A percentile compares a stretch with the other conserved stretches of the same genome.
Evolutionary conservation across 1,139 yeast species (phyloP).

Genomic region (Blastobotrys serpentis): DNA sequence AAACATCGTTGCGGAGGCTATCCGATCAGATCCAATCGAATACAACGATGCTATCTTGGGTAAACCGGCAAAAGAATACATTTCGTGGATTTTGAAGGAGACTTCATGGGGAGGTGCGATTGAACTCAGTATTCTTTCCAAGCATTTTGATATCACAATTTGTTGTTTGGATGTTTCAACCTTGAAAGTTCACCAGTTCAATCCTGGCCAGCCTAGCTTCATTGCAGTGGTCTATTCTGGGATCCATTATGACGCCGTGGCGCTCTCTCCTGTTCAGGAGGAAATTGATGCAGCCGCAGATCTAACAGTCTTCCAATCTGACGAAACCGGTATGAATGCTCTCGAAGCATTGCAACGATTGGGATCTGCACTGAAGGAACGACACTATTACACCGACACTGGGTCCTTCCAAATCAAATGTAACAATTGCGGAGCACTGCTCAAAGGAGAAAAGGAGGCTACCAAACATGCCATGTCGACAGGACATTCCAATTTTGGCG

Average conservation of each 20-base stretch:
- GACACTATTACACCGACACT: slow-evolving; percentile 68
- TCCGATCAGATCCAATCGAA: slow-evolving; percentile 45
- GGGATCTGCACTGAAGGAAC: slow-evolving; percentile 48
- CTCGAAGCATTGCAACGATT: slow-evolving; percentile 45
- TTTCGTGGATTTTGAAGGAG: slow-evolving; percentile 58
- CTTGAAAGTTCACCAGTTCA: slow-evolving; percentile 59
- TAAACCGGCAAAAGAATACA: slow-evolving; percentile 50
- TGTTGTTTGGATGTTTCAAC: slow-evolving; percentile 69
- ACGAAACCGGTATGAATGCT: slow-evolving; percentile 37
- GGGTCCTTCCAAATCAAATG: slow-evolving; percentile 60
- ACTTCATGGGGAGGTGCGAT: slow-evolving; percentile 89
- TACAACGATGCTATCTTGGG: slow-evolving; percentile 65
- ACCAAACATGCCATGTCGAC: slow-evolving; percentile 63
- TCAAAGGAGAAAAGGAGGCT: slow-evolving; percentile 69
- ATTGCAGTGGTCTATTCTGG: slow-evolving; percentile 66
- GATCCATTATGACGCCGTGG: slow-evolving; percentile 71
- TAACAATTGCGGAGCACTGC: slow-evolving; percentile 50
- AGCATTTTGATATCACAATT: slow-evolving; percentile 53
- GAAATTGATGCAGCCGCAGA: slow-evolving; percentile 38
- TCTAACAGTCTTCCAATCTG: slow-evolving; percentile 43
- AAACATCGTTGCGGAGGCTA: slow-evolving; percentile 47
- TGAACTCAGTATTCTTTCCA: slow-evolving; percentile 65
- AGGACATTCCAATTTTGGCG: slow-evolving; percentile 67
- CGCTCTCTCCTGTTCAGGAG: slow-evolving; percentile 40
- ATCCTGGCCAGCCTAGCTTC: slow-evolving; percentile 45